A percentile compares a stretch with the other conserved stretches of the same genome.
These are phyloP conservation scores for Oropetium thomaeum DNA, from an alignment of 176 grass and related monocot genomes.

Conservation along the genomic window DNA sequence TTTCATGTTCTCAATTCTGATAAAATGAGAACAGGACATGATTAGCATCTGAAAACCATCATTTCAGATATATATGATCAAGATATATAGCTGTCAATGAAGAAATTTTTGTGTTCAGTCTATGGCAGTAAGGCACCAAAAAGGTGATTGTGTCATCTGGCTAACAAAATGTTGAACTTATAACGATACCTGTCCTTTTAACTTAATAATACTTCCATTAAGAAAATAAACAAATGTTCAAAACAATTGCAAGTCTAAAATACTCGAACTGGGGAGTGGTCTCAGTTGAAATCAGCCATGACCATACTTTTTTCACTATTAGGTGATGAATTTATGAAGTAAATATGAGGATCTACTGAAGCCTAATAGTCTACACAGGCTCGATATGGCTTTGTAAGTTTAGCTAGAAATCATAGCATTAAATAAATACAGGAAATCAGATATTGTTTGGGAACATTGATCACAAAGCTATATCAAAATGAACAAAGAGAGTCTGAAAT, in stretches of 20 bases:
- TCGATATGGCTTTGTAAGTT: no score
- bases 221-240: not conserved
- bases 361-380: no score
- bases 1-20: slow-evolving; percentile 88
- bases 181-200: not conserved
- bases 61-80: not conserved
- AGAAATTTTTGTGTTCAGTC: not conserved
- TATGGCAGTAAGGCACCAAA: not conserved
- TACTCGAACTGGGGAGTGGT: not conserved
- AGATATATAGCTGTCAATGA: not conserved
- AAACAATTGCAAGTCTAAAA: not conserved
- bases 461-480: not conserved
- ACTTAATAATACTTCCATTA: not conserved
- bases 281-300: not conserved
- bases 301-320: not conserved
- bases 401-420: no score
- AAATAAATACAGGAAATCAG: not conserved
- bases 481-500: not conserved
- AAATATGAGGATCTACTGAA: not conserved
- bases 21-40: not conserved
- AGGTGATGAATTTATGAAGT: not conserved
- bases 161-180: not conserved
- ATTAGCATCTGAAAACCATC: not conserved
- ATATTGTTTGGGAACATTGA: not conserved
- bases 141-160: not conserved